Percentiles rank a stretch among this genome's conserved stretches.
Conservation (phyloP, 2,329 filamentous ascomycete genomes). For the Paecilomyces variotii region DNA sequence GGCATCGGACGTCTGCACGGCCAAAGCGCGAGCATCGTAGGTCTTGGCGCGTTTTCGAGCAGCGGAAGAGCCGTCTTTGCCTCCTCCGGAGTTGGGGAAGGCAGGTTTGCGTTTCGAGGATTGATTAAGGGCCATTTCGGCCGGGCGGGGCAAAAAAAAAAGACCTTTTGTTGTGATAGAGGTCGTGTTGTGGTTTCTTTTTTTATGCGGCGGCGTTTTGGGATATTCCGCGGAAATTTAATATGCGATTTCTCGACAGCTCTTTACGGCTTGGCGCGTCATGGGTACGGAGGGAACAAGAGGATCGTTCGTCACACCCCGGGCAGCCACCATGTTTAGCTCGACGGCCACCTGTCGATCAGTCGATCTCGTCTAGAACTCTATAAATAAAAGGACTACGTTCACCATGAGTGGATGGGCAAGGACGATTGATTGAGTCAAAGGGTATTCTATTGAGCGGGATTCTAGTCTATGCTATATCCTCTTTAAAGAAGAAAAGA, state of each 20-base stretch:
- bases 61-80: constrained; percentile 14
- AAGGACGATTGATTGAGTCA: background rate
- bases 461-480: background rate
- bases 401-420: background rate
- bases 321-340: background rate
- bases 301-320: background rate
- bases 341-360: background rate
- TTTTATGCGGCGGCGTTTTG: background rate
- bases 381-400: background rate
- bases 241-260: background rate
- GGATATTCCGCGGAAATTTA: background rate
- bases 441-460: background rate
- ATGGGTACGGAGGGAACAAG: background rate
- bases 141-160: background rate
- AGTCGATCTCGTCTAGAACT: background rate
- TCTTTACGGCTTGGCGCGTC: background rate
- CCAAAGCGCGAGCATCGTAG: constrained; percentile 35
- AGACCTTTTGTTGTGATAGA: background rate
- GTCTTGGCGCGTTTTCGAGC: constrained; percentile 37
- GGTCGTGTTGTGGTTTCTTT: background rate
- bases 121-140: constrained; percentile 23
- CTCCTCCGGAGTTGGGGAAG: constrained; percentile 4
- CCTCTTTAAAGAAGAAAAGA: background rate
- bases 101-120: constrained; percentile 26
- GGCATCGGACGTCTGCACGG: constrained; percentile 37